Evolutionary conservation across 768 basidiomycete genomes (phyloP).

Genomic region (Lentinula sp.): DNA sequence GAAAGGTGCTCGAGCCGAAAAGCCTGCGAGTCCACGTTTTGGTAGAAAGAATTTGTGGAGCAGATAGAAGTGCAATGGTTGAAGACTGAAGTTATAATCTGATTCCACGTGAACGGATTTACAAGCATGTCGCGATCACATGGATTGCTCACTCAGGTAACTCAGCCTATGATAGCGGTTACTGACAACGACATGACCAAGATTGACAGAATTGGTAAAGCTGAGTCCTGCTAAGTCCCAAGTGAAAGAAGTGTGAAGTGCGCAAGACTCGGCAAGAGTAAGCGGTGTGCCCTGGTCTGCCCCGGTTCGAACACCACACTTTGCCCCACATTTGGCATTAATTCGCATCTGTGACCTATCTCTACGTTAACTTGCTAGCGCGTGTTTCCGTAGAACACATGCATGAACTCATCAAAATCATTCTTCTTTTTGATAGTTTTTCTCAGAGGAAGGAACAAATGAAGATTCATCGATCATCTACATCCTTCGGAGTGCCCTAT

Average conservation of each 20-base stretch:
- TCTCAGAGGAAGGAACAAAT: too few species aligned
- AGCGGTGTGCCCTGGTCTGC: neutral
- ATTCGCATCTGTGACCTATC: too few species aligned
- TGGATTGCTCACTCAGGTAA: neutral
- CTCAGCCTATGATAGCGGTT: neutral
- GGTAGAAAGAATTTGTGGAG: neutral
- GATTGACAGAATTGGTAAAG: neutral
- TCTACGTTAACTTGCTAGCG: too few species aligned
- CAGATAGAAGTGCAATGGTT: neutral
- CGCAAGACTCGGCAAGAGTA: neutral
- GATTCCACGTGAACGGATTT: conserved; percentile 1
- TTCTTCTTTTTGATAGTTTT: too few species aligned
- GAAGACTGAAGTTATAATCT: neutral
- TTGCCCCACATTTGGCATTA: too few species aligned
- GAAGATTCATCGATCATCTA: too few species aligned
- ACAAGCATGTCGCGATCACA: neutral
- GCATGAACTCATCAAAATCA: too few species aligned
- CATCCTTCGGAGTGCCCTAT: too few species aligned
- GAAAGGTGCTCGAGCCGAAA: neutral
- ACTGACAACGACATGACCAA: neutral
- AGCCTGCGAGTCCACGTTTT: conserved; percentile 3
- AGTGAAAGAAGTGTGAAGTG: too few species aligned
- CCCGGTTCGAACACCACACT: neutral
- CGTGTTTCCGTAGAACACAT: too few species aligned
- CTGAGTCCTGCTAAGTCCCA: too few species aligned